Evolutionary conservation across 257 asterid genomes (phyloP), one percentile per base, ranked within the genome.

Genomic region (Misopates orontium): DNA sequence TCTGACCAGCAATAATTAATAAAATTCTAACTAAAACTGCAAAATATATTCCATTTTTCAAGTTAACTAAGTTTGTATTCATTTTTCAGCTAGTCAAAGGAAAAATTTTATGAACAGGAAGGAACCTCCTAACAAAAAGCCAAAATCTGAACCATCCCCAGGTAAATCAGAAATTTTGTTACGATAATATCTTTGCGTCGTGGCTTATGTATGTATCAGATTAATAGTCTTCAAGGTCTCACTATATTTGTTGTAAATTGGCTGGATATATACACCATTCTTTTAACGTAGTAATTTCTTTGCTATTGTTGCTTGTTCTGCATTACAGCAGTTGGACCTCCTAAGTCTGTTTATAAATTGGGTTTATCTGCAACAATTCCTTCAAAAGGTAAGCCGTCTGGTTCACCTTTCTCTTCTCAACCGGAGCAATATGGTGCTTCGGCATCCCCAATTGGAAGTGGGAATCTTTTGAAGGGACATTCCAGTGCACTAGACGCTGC

Each of bases 101-200:
- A 85, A 75, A 71, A 78, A 23, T 66, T 79, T 76, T 75, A 88
- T 86, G 79, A 73, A 79, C 66, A 80, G 83, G 78, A 84, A 83
- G 75, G 96, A 85, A 70, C 88, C 96, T 68, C 97, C 96, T 71
- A 78, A 64, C 77, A 90, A 85, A 77, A 90, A 88, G 86, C 79
- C 78, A 28, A 90, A 83, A 79, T 64, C 79, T 51, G 96, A 90
- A 56, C 81, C 83, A 54, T 73, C 88, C 75, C 54, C 85, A 80
- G 99, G 99, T 93, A 77, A 74, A 72, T 73, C 69, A 67, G 28
- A 71, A 70, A 62, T 39, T 69, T 50, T 32, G 36, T 15, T 76
- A 61, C 63, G 59, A 66, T 18, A 42, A 56, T 42, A 62, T 68
- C 68, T 73, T 66, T 65, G 41, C 58, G 45, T 48, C 28, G 16